Conservation (phyloP, 73 alveolate species). For the Blepharisma stoltei region DNA sequence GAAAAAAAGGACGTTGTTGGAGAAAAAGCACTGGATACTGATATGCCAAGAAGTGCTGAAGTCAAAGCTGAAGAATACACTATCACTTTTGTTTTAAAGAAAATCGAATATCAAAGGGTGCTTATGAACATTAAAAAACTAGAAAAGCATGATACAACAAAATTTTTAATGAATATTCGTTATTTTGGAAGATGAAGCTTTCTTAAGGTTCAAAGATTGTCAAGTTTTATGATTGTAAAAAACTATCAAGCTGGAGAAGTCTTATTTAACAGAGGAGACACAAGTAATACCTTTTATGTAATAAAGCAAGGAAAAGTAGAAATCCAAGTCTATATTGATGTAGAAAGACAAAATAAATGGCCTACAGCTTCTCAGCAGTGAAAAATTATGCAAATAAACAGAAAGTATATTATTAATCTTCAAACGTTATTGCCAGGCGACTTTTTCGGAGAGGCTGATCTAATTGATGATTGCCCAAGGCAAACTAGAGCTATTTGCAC, state of each 20-base stretch:
- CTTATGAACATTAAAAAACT: slow-evolving; percentile 10
- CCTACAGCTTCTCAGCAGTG: background rate
- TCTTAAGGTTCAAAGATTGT: background rate
- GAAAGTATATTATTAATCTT: background rate
- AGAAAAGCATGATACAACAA: background rate
- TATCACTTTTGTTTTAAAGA: background rate
- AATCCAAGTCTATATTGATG: slow-evolving; percentile 1
- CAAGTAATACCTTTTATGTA: background rate
- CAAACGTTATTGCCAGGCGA: slow-evolving; percentile 18
- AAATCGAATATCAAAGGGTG: slow-evolving; percentile 15
- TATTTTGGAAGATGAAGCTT: background rate
- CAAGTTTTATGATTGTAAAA: background rate
- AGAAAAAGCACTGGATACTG: slow-evolving; percentile 17
- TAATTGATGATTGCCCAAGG: background rate
- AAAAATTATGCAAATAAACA: background rate
- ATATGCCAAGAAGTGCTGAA: slow-evolving; percentile 14
- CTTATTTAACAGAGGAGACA: slow-evolving; percentile 1
- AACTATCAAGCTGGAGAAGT: background rate
- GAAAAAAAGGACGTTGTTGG: slow-evolving; percentile 1
- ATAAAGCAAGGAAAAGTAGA: slow-evolving; percentile 15
- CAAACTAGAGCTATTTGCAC: slow-evolving; percentile 13
- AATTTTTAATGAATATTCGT: background rate
- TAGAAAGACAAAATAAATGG: background rate
- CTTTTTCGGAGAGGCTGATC: background rate
- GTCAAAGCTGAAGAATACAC: background rate